Conservation (phyloP, 805 yeast species). For the Clavispora carvajalis region DNA sequence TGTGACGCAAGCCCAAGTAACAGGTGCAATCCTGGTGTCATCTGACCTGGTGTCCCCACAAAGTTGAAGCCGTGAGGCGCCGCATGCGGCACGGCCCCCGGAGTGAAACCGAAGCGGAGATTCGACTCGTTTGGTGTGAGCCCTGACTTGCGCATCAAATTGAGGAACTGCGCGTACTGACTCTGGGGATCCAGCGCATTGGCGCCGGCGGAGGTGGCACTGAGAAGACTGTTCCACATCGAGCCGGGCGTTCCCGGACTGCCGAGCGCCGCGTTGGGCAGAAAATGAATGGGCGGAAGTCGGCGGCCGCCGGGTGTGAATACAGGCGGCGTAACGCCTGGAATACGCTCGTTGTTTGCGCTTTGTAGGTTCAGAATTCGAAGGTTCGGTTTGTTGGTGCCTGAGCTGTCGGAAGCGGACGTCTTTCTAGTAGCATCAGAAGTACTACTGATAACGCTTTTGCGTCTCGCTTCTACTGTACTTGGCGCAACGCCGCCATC, state of each 20-base stretch:
- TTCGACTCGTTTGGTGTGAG: conserved; percentile 74
- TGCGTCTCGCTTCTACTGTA: too few species aligned
- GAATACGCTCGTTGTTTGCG: conserved; percentile 20
- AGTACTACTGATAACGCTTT: neutral
- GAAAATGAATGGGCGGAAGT: conserved; percentile 49
- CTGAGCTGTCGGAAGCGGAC: neutral
- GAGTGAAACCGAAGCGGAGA: conserved; percentile 67
- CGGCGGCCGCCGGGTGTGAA: conserved; percentile 58
- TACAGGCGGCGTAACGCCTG: conserved; percentile 43
- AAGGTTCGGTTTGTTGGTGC: conserved; percentile 28
- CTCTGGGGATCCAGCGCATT: conserved; percentile 3
- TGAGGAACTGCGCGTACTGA: conserved; percentile 20
- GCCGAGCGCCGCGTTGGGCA: conserved; percentile 36
- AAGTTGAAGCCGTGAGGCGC: conserved; percentile 28
- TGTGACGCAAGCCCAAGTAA: conserved; percentile 28
- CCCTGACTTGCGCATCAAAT: conserved; percentile 45
- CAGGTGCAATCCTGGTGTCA: conserved; percentile 44
- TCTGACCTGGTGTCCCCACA: conserved; percentile 39
- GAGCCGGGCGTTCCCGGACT: conserved; percentile 51
- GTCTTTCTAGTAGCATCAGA: neutral
- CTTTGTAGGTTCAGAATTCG: conserved; percentile 30
- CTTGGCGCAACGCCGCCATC: too few species aligned
- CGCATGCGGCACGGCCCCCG: conserved; percentile 35
- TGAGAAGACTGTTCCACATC: conserved; percentile 44
- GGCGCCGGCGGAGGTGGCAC: conserved; percentile 28